phyloP scores from a whole-genome alignment of 148 eudicot species.

The Cornus controversa region DNA sequence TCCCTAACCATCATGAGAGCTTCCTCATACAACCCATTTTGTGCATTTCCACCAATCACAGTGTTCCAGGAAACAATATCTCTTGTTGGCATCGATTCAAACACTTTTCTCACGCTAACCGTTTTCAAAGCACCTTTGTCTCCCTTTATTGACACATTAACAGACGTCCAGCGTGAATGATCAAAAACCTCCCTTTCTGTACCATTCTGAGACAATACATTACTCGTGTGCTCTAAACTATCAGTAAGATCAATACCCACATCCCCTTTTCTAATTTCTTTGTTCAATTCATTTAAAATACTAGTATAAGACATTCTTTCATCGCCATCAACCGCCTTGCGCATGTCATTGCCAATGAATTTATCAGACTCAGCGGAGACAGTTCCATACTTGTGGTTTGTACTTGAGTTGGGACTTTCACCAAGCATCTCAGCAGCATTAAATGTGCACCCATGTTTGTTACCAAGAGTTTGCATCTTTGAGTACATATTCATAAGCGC shows the following conservation, averaged over 20 bases:
- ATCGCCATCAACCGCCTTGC: neutral
- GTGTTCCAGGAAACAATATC: slow-evolving; percentile 83
- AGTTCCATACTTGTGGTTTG: no score
- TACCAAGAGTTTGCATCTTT: slow-evolving; percentile 45
- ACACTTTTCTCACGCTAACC: slow-evolving; percentile 59
- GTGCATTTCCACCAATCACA: slow-evolving; percentile 66
- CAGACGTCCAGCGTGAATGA: neutral
- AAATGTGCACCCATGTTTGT: neutral
- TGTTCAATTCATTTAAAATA: slow-evolving; percentile 3
- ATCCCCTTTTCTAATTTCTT: slow-evolving; percentile 12
- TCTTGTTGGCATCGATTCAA: slow-evolving; percentile 58
- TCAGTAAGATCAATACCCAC: slow-evolving; percentile 16
- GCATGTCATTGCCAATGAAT: no score
- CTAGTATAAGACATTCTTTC: neutral
- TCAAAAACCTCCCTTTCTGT: neutral
- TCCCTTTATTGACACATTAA: neutral
- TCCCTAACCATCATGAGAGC: slow-evolving; percentile 56
- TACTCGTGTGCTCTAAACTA: slow-evolving; percentile 10
- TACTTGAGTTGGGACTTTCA: slow-evolving; percentile 32
- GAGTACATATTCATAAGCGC: slow-evolving; percentile 86
- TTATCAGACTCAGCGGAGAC: no score
- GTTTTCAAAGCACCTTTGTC: slow-evolving; percentile 16
- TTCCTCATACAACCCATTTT: slow-evolving; percentile 59
- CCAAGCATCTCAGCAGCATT: slow-evolving; percentile 44
- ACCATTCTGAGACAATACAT: neutral